Evolutionary conservation across 352 stramenopile genomes (phyloP).

Genomic region (Phytopythium aichiense): DNA sequence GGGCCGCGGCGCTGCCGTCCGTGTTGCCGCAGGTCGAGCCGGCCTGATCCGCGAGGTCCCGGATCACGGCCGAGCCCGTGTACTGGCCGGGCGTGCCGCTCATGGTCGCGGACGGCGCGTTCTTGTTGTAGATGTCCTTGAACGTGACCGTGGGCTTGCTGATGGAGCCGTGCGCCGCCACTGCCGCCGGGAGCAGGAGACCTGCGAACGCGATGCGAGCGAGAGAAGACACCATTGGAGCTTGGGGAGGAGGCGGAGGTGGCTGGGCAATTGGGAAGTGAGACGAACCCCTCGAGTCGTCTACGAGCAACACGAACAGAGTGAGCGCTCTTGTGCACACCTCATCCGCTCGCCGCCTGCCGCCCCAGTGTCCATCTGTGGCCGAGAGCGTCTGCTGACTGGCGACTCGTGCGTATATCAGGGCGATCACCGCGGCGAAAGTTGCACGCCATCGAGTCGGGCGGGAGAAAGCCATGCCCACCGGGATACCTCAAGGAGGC

Average conservation of each 20-base stretch:
- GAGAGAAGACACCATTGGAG: background rate
- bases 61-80: conserved; percentile 23
- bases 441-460: background rate
- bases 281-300: background rate
- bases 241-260: background rate
- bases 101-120: conserved; percentile 16
- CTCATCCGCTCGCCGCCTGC: background rate
- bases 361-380: background rate
- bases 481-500: background rate
- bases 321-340: background rate
- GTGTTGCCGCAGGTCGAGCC: conserved; percentile 38
- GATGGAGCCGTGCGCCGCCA: conserved; percentile 18
- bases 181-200: conserved; percentile 7
- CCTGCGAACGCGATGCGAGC: background rate
- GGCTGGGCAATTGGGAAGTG: background rate
- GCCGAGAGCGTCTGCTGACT: background rate
- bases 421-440: background rate
- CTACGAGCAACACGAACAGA: background rate
- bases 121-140: conserved; percentile 29
- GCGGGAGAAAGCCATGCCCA: background rate
- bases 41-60: conserved; percentile 18
- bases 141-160: conserved; percentile 16
- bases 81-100: conserved; percentile 25
- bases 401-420: background rate
- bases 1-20: conserved; percentile 16